Evolutionary conservation across 1,139 yeast species (phyloP), one percentile per base, ranked within the genome.

Genomic region (Hyphopichia pseudoburtonii): DNA sequence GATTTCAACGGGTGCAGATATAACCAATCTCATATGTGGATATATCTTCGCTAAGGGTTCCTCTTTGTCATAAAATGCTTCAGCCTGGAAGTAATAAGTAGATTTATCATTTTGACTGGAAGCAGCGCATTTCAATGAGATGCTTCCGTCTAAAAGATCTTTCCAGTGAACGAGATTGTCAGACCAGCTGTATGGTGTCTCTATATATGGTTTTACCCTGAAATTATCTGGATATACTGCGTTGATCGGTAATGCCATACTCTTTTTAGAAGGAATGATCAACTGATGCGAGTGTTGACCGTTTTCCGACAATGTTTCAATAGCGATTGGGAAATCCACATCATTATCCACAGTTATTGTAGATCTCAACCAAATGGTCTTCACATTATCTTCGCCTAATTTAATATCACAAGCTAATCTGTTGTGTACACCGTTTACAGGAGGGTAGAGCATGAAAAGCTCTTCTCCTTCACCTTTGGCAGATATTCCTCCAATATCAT

Each of bases 401-500:
- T 60, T 64, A 19, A 89, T 77, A 32, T 86, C 89, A 48, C 94
- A 82, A 1, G 82, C 73, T 10, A 94, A 58, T 43, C 97, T 68
- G 49, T 80, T 85, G 50, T 87, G 95, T 19, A 84, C 78, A 3
- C 79, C 78, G 39, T 75, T 53, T 0, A 75, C 56, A 2, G 84
- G 71, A 0, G 97, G 96, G 3, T 70, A 57, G 42, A 92, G 62
- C 54, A 79, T 75, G 47, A 82, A 79, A 12, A 90, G 57, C 23
- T 85, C 82, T 50, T 89, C 96, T 3, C 97, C 97, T 53, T 88
- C 97, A 11, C 83, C 76, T 5, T 85, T 80, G 1, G 88, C 85
- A 0, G 90, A 75, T 7, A 94, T 66, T 1, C 72, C 66, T 5
- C 70, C 61, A 3, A 86, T 58, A 9, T 73, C 71, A 3, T 73